Percentiles rank a stretch among this genome's conserved stretches.
Evolutionary conservation across 1,284 basidiomycete genomes (phyloP).

Genomic region (Tylopilus microsporus): DNA sequence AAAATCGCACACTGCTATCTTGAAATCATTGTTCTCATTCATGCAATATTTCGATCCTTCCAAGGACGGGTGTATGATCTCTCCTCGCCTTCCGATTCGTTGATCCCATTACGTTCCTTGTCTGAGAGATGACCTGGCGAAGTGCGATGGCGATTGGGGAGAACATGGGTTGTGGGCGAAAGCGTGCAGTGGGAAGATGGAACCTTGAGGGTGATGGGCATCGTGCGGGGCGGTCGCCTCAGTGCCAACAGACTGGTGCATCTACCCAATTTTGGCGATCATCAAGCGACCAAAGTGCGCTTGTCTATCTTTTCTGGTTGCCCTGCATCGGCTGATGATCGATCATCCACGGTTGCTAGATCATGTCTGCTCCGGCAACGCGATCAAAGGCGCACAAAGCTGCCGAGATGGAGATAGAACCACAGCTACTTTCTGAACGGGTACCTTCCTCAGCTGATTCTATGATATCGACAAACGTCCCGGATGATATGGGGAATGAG

Average conservation of each 20-base stretch:
- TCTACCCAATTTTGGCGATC: constrained; percentile 87
- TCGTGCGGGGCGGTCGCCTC: constrained; percentile 73
- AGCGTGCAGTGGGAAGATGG: constrained; percentile 45
- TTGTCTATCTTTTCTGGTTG: background rate
- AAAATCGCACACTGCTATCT: constrained; percentile 61
- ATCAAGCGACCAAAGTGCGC: constrained; percentile 72
- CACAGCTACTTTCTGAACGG: constrained; percentile 53
- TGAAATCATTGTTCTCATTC: constrained; percentile 88
- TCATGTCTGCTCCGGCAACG: constrained; percentile 54
- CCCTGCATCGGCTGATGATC: background rate
- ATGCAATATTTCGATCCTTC: constrained; percentile 91
- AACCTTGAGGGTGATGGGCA: constrained; percentile 68
- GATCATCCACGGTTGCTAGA: constrained; percentile 37
- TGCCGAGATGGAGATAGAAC: constrained; percentile 60
- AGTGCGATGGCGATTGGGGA: constrained; percentile 77
- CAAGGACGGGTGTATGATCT: constrained; percentile 66
- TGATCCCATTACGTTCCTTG: constrained; percentile 68
- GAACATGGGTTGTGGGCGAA: constrained; percentile 80
- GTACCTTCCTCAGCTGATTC: constrained; percentile 77
- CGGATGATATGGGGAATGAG: constrained; percentile 87
- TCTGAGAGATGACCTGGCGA: constrained; percentile 77
- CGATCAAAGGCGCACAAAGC: constrained; percentile 38
- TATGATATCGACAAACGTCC: constrained; percentile 81
- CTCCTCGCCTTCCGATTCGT: constrained; percentile 57
- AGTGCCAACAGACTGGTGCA: constrained; percentile 87